These are phyloP conservation scores for Lomentospora prolificans DNA, from an alignment of 2,329 filamentous ascomycete genomes.

Conservation along the genomic window DNA sequence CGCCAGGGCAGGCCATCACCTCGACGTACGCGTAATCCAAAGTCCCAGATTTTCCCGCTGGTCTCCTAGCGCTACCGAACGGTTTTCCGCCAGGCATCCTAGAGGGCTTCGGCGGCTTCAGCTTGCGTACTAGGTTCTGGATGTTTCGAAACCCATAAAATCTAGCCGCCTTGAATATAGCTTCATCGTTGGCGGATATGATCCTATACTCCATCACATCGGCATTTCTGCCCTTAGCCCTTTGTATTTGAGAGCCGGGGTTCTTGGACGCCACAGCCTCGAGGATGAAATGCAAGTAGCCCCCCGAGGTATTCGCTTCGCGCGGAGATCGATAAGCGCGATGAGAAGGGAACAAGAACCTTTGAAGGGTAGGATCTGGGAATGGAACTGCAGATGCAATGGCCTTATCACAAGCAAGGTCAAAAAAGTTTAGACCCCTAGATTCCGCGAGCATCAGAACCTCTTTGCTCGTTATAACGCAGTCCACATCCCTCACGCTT, in stretches of 20 bases:
- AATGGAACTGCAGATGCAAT: constrained; percentile 45
- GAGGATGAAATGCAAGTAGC: constrained; percentile 79
- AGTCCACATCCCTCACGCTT: constrained; percentile 82
- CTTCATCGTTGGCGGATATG: constrained; percentile 41
- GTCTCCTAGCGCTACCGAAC: constrained; percentile 44
- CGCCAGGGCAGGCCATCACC: constrained; percentile 98
- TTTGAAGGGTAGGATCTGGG: constrained; percentile 59
- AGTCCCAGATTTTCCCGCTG: constrained; percentile 31
- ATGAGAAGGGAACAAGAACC: constrained; percentile 62
- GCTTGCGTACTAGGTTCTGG: constrained; percentile 85
- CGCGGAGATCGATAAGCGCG: constrained; percentile 33
- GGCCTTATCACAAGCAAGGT: constrained; percentile 51
- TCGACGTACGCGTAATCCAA: constrained; percentile 87
- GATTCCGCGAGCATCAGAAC: constrained; percentile 80
- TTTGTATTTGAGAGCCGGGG: constrained; percentile 61
- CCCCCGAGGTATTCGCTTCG: constrained; percentile 72
- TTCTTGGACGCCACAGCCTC: constrained; percentile 61
- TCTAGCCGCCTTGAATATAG: constrained; percentile 69
- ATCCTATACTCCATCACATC: constrained; percentile 85
- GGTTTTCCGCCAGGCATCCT: constrained; percentile 69
- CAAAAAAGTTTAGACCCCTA: constrained; percentile 66
- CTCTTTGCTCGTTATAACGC: constrained; percentile 94
- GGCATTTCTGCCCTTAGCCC: constrained; percentile 70
- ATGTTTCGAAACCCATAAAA: constrained; percentile 99
- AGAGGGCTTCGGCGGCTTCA: constrained; percentile 72